Conservation (phyloP, 129 eudicot genomes). For the Centrapalus pauciflorus region DNA sequence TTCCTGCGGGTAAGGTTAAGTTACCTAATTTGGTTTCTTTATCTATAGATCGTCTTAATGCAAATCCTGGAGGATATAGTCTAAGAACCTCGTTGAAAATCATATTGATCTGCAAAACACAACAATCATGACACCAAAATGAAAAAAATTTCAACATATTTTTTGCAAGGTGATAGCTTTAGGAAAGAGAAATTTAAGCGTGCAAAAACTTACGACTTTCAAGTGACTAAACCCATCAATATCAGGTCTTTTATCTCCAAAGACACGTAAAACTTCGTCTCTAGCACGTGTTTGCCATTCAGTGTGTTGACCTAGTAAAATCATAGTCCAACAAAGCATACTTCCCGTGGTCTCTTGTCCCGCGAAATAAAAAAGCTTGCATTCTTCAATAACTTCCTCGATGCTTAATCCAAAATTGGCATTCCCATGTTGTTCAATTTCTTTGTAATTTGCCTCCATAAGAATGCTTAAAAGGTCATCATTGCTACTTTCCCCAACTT, state of each 20-base stretch:
- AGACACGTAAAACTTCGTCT: slow-evolving; percentile 26
- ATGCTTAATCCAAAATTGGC: slow-evolving; percentile 16
- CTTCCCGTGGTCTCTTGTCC: slow-evolving; percentile 35
- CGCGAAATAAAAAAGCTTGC: slow-evolving; percentile 34
- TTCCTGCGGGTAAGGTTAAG: slow-evolving; percentile 21
- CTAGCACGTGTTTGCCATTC: slow-evolving; percentile 25
- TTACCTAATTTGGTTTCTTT: slow-evolving; percentile 24
- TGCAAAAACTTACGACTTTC: slow-evolving; percentile 17
- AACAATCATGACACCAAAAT: neutral
- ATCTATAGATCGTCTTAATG: neutral
- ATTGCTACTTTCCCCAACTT: slow-evolving; percentile 20
- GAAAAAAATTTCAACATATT: neutral
- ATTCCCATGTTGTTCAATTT: slow-evolving; percentile 25
- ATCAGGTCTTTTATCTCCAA: slow-evolving; percentile 9
- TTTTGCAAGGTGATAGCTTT: neutral
- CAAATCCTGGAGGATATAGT: slow-evolving; percentile 8
- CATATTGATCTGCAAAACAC: slow-evolving; percentile 9
- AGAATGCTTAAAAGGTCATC: slow-evolving; percentile 34
- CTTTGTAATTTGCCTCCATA: slow-evolving; percentile 30
- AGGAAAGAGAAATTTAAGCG: neutral
- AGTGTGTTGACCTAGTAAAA: slow-evolving; percentile 11
- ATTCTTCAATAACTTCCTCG: slow-evolving; percentile 35
- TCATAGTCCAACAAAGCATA: slow-evolving; percentile 35
- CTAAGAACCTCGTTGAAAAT: slow-evolving; percentile 30
- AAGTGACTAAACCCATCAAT: slow-evolving; percentile 17